Percentiles rank a stretch among this genome's conserved stretches.
phyloP scores from a whole-genome alignment of 169 alveolate genomes.

The Hepatocystis sp. region DNA sequence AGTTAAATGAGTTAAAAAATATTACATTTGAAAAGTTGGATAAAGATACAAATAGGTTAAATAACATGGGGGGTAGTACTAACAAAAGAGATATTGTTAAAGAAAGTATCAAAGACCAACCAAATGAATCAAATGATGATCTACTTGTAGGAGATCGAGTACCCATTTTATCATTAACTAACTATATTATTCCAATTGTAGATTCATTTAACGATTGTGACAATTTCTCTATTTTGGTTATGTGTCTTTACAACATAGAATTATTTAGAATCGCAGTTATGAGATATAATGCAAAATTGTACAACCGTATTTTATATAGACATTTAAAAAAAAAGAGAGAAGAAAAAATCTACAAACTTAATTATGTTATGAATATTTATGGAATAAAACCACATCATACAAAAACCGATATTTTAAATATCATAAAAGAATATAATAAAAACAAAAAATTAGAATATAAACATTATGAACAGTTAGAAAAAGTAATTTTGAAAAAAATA shows the following conservation, averaged over 20 bases:
- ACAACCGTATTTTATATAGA: slow-evolving; percentile 28
- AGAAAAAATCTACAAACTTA: slow-evolving; percentile 55
- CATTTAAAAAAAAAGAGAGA: slow-evolving; percentile 24
- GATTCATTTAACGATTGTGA: slow-evolving; percentile 66
- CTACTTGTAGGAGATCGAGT: slow-evolving; percentile 19
- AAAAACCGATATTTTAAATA: slow-evolving; percentile 20
- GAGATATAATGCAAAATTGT: slow-evolving; percentile 45
- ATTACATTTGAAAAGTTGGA: slow-evolving; percentile 10
- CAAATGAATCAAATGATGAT: slow-evolving; percentile 17
- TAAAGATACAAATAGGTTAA: no score
- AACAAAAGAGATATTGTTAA: no score
- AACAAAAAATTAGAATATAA: slow-evolving; percentile 7
- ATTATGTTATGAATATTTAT: slow-evolving; percentile 46
- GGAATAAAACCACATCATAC: slow-evolving; percentile 10
- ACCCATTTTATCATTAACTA: slow-evolving; percentile 53
- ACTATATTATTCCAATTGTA: slow-evolving; percentile 58
- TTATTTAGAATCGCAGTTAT: slow-evolving; percentile 43
- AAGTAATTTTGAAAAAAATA: slow-evolving; percentile 6
- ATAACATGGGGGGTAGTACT: no score
- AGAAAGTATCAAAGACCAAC: no score
- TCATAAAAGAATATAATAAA: slow-evolving; percentile 31
- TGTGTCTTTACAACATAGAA: slow-evolving; percentile 51
- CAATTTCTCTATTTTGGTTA: slow-evolving; percentile 50
- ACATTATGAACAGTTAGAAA: neutral
- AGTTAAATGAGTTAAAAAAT: slow-evolving; percentile 9